Percentiles rank a stretch among this genome's conserved stretches.
Evolutionary conservation across 1,284 basidiomycete species (phyloP).

Genomic region (Ganoderma multipileum): DNA sequence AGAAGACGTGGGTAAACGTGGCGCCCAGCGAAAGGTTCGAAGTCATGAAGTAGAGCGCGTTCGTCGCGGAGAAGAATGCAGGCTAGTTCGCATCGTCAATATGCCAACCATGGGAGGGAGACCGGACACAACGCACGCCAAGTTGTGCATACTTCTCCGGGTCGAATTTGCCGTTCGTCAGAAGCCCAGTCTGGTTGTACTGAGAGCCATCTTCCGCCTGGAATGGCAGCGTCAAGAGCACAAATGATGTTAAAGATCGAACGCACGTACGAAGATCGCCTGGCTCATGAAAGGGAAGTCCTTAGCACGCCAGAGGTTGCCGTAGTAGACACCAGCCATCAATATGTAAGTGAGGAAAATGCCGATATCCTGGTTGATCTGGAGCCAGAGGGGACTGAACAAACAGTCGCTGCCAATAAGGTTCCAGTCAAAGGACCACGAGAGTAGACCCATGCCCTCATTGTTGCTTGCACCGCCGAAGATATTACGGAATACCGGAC

Average conservation of each 20-base stretch:
- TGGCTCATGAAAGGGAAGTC: constrained; percentile 44
- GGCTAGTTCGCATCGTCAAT: constrained; percentile 27
- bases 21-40: constrained; percentile 42
- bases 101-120: neutral
- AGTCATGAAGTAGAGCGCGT: constrained; percentile 40
- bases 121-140: constrained; percentile 29
- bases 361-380: constrained; percentile 43
- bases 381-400: constrained; percentile 42
- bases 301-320: constrained; percentile 41
- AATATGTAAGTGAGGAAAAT: constrained; percentile 41
- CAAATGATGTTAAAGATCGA: neutral
- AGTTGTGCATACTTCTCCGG: constrained; percentile 37
- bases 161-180: constrained; percentile 41
- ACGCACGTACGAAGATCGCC: constrained; percentile 39
- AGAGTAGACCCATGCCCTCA: constrained; percentile 58
- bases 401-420: constrained; percentile 39
- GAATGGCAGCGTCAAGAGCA: neutral
- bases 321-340: constrained; percentile 43
- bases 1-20: constrained; percentile 37
- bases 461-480: constrained; percentile 70
- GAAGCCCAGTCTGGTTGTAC: constrained; percentile 42
- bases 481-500: constrained; percentile 55
- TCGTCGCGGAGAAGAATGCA: constrained; percentile 41
- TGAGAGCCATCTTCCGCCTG: constrained; percentile 38
- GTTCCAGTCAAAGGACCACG: constrained; percentile 64